Evolutionary conservation across 495 filamentous ascomycete species (phyloP).

Genomic region (Xylaria acuta): DNA sequence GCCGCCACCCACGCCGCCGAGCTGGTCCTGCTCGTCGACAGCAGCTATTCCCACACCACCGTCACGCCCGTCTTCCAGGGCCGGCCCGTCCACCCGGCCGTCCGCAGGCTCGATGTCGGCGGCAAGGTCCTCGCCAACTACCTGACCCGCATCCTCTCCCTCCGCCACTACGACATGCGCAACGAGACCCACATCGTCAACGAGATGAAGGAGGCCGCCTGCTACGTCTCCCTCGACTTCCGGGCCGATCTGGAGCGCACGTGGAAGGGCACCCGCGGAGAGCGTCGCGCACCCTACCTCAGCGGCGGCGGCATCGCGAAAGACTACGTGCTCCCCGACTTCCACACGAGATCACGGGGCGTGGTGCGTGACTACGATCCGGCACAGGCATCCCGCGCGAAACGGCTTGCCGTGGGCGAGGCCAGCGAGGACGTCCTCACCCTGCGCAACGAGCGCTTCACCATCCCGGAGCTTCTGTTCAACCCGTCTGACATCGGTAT

Average conservation of each 20-base stretch:
- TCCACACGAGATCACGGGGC: conserved; percentile 75
- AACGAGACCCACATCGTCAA: conserved; percentile 93
- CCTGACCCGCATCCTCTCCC: conserved; percentile 85
- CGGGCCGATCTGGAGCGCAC: conserved; percentile 76
- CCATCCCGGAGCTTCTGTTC: conserved; percentile 89
- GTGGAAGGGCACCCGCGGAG: conserved; percentile 78
- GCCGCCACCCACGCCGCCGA: conserved; percentile 51
- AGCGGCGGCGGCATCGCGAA: conserved; percentile 75
- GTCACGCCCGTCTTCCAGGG: conserved; percentile 85
- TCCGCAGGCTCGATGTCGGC: conserved; percentile 88
- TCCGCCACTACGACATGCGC: conserved; percentile 91
- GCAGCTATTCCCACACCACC: conserved; percentile 93
- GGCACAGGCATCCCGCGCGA: conserved; percentile 58
- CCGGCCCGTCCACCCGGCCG: conserved; percentile 76
- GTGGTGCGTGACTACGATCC: conserved; percentile 78
- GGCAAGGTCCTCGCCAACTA: conserved; percentile 96
- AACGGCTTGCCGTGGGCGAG: conserved; percentile 62
- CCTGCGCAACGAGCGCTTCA: conserved; percentile 89
- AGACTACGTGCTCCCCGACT: conserved; percentile 94
- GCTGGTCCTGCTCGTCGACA: conserved; percentile 85
- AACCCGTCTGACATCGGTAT: conserved; percentile 85
- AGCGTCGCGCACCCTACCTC: conserved; percentile 49
- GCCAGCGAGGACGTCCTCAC: conserved; percentile 83
- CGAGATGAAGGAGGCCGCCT: conserved; percentile 90
- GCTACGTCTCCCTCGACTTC: conserved; percentile 84